These are phyloP conservation scores for Ophiostoma pallidulum DNA, from an alignment of 2,329 filamentous ascomycete genomes.

Conservation along the genomic window DNA sequence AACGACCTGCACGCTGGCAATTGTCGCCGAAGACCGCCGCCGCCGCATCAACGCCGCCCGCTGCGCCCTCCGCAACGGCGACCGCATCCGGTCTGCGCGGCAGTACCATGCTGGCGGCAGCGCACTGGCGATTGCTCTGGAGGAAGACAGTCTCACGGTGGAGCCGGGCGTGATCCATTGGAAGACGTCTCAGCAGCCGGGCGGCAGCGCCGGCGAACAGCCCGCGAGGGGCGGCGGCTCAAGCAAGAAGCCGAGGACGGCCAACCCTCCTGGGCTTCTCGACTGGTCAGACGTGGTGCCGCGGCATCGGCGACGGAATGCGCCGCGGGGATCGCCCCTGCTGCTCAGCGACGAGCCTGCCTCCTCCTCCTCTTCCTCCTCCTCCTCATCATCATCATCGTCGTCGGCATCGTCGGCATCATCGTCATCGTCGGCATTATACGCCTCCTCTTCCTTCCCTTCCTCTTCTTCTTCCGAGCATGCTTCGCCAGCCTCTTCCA, in stretches of 20 bases:
- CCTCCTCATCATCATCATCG: not conserved
- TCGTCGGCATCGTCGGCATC: not conserved
- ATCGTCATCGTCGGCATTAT: not conserved
- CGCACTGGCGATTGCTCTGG: conserved; percentile 17
- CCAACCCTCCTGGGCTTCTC: not conserved
- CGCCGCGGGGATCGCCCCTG: too few relatives aligned
- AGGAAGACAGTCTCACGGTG: conserved; percentile 17
- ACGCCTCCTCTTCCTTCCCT: too few relatives aligned
- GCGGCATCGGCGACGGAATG: not conserved
- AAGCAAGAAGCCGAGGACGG: not conserved
- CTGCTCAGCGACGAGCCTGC: not conserved
- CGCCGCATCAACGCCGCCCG: conserved; percentile 33
- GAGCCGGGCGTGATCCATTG: conserved; percentile 9
- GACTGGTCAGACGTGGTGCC: not conserved
- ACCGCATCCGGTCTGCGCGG: conserved; percentile 29
- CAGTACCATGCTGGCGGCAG: conserved; percentile 28
- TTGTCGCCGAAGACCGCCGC: conserved; percentile 36
- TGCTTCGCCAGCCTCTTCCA: too few relatives aligned
- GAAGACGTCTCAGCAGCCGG: not conserved
- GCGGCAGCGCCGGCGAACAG: not conserved
- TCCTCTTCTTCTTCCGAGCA: too few relatives aligned
- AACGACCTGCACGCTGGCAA: conserved; percentile 35
- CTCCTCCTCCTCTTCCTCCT: not conserved
- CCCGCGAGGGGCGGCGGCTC: too few relatives aligned
- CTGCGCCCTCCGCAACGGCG: conserved; percentile 30